A percentile compares a stretch with the other conserved stretches of the same genome.
Conservation (phyloP, 78 protist genomes). For the Dictyostelium purpureum region DNA sequence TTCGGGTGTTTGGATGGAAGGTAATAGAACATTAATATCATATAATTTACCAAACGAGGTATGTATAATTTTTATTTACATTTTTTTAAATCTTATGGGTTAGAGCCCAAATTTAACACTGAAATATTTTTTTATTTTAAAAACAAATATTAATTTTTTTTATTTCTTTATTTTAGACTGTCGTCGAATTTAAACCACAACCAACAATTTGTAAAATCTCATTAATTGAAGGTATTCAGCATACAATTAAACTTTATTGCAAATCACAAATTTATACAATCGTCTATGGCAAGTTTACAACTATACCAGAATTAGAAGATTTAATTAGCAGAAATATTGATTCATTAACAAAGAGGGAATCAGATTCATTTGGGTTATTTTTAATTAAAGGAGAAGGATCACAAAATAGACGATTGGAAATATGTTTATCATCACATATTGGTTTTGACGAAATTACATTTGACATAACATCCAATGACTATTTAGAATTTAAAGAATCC, state of each 20-base stretch:
- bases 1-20: slow-evolving; percentile 78
- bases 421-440: background rate
- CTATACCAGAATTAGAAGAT: slow-evolving; percentile 16
- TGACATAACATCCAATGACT: background rate
- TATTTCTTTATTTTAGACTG: too few species aligned
- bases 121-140: too few species aligned
- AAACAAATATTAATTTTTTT: too few species aligned
- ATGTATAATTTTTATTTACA: too few species aligned
- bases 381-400: background rate
- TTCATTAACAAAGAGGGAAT: background rate
- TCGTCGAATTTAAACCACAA: slow-evolving; percentile 69
- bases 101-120: too few species aligned
- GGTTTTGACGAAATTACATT: background rate
- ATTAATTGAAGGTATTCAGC: slow-evolving; percentile 40
- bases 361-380: slow-evolving; percentile 40
- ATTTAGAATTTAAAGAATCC: slow-evolving; percentile 29
- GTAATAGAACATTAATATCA: slow-evolving; percentile 36
- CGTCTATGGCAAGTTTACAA: slow-evolving; percentile 24
- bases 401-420: background rate
- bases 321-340: background rate
- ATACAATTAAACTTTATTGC: slow-evolving; percentile 29
- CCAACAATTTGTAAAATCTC: slow-evolving; percentile 53
- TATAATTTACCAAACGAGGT: slow-evolving; percentile 74
- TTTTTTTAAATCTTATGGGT: background rate
- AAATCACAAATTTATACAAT: slow-evolving; percentile 16